phyloP scores from a whole-genome alignment of 2,329 filamentous ascomycete species.

The Xylaria arbuscula region DNA sequence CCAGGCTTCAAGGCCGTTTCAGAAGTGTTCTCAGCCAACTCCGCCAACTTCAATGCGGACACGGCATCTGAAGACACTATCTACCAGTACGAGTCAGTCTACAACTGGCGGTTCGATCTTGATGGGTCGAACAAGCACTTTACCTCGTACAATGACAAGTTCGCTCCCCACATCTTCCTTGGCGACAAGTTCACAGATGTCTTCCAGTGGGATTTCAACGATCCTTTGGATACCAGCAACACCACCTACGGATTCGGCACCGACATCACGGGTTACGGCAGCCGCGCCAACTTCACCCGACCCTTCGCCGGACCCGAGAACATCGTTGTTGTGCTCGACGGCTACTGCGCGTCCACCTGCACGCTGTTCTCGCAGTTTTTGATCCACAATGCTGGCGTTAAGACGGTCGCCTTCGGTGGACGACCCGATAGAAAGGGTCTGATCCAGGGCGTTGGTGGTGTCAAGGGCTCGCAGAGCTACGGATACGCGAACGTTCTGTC shows the following conservation, averaged over 20 bases:
- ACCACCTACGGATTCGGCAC: constrained; percentile 56
- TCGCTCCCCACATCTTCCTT: constrained; percentile 54
- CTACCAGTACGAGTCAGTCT: constrained; percentile 60
- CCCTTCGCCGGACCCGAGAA: constrained; percentile 67
- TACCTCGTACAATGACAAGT: constrained; percentile 60
- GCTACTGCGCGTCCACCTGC: constrained; percentile 69
- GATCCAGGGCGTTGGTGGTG: constrained; percentile 66
- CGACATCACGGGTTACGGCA: constrained; percentile 62
- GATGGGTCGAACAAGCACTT: constrained; percentile 62
- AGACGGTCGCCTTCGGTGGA: constrained; percentile 65
- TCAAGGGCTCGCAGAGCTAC: constrained; percentile 61
- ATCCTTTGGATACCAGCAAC: constrained; percentile 56
- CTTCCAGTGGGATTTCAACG: constrained; percentile 63
- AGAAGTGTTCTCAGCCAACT: constrained; percentile 46
- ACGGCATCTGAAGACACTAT: constrained; percentile 48
- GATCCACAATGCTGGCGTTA: constrained; percentile 63
- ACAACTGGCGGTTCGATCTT: constrained; percentile 64
- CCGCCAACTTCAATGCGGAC: constrained; percentile 45
- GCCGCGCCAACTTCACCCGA: constrained; percentile 58
- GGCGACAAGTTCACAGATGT: constrained; percentile 65
- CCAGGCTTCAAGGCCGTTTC: constrained; percentile 54
- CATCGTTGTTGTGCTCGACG: constrained; percentile 69
- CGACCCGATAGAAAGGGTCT: constrained; percentile 55
- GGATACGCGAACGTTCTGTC: constrained; percentile 48
- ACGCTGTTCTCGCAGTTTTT: constrained; percentile 67